Conservation (phyloP, 768 basidiomycete genomes). For the Leccinum imitatum region DNA sequence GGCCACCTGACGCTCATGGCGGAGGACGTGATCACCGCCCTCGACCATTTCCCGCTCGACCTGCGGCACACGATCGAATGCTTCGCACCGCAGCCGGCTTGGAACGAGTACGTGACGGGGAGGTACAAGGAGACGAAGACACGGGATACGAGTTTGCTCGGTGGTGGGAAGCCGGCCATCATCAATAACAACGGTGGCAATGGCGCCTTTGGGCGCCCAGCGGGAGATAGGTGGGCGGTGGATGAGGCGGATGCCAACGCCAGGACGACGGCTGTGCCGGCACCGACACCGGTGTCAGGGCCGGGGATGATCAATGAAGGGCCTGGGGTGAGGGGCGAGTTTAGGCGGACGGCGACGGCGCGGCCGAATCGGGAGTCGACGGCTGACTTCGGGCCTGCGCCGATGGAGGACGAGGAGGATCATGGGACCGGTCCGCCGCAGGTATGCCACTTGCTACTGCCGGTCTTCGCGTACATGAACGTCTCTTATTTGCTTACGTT, state of each 20-base stretch:
- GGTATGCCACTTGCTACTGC: slow-evolving; percentile 30
- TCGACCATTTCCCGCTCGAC: slow-evolving; percentile 85
- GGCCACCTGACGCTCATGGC: slow-evolving; percentile 94
- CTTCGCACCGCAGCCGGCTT: slow-evolving; percentile 73
- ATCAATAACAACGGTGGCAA: slow-evolving; percentile 34
- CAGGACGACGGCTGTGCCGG: slow-evolving; percentile 23
- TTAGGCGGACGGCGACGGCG: slow-evolving; percentile 47
- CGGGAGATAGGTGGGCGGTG: slow-evolving; percentile 58
- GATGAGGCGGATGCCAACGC: slow-evolving; percentile 58
- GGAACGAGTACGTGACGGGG: slow-evolving; percentile 89
- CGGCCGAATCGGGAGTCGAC: slow-evolving; percentile 48
- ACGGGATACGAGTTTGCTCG: slow-evolving; percentile 75
- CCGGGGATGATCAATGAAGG: slow-evolving; percentile 9
- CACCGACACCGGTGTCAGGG: background rate
- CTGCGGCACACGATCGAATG: slow-evolving; percentile 61
- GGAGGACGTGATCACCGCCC: slow-evolving; percentile 88
- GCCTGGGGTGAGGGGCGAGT: slow-evolving; percentile 51
- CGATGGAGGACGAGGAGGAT: slow-evolving; percentile 48
- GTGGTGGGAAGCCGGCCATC: slow-evolving; percentile 79
- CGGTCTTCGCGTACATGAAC: background rate
- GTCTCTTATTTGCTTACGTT: background rate
- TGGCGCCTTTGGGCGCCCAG: slow-evolving; percentile 13
- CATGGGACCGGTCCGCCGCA: slow-evolving; percentile 45
- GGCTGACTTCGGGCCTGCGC: slow-evolving; percentile 63
- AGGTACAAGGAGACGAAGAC: slow-evolving; percentile 84